Evolutionary conservation across 164 flowering plant species (phyloP).

Genomic region (Berberis vulgaris): DNA sequence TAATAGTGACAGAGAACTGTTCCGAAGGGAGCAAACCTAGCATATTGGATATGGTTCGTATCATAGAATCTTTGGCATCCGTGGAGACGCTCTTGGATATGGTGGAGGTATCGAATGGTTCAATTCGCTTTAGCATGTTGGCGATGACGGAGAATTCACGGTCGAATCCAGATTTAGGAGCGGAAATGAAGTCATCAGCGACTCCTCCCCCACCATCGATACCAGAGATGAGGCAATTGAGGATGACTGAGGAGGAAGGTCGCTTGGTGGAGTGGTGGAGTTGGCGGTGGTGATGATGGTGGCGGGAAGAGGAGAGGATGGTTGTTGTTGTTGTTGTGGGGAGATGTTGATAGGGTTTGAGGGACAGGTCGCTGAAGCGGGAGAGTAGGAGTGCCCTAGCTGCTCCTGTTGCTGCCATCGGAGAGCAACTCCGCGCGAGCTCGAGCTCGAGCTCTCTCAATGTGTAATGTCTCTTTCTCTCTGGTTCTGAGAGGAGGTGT

Average conservation of each 20-base stretch:
- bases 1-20: slow-evolving; percentile 59
- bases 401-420: too few species aligned
- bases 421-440: too few species aligned
- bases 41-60: slow-evolving; percentile 79
- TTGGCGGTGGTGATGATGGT: too few species aligned
- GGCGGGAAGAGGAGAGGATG: too few species aligned
- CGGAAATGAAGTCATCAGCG: slow-evolving; percentile 65
- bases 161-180: slow-evolving; percentile 42
- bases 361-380: too few species aligned
- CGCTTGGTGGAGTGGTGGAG: too few species aligned
- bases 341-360: too few species aligned
- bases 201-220: slow-evolving; percentile 58
- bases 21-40: slow-evolving; percentile 83
- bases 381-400: too few species aligned
- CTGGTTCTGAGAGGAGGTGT: too few species aligned
- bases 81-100: slow-evolving; percentile 69
- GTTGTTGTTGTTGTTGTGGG: too few species aligned
- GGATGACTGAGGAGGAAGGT: slow-evolving; percentile 11
- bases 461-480: too few species aligned
- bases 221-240: slow-evolving; percentile 45
- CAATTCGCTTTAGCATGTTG: slow-evolving; percentile 54
- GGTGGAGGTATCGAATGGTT: slow-evolving; percentile 61
- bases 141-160: slow-evolving; percentile 72
- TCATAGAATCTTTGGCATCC: slow-evolving; percentile 78
- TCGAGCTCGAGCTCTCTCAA: too few species aligned